Evolutionary conservation across 148 eudicot genomes (phyloP), one percentile per base, ranked within the genome.

Genomic region (Beta vulgaris): DNA sequence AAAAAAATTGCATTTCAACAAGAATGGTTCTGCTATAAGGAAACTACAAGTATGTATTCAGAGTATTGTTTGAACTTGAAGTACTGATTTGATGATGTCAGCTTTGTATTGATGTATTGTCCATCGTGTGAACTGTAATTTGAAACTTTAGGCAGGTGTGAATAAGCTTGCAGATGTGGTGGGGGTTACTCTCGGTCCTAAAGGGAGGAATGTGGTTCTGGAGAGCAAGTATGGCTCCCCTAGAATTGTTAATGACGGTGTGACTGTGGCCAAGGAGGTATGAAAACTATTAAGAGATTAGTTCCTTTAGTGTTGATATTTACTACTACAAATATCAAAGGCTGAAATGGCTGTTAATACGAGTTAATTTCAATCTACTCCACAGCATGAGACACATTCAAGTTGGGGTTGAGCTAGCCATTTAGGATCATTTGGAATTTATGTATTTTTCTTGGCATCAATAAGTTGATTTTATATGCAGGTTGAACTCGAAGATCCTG

Each of bases 141-240:
- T 54, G 71, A 35, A 59, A 71, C 8, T 55, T 65, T 81, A 87
- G 91, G 85, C 86, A 9, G 88, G 91, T 53, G 88, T 85, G 57
- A 85, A 87, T 70, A 87, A 87, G 82, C 87, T 87, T 78, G 91
- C 91, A 7, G 91, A 87, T 87, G 76, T 87, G 69, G 91, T 87
- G 75, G 91, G 91, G 66, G 88, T 87, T 68, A 87, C 91, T 70
- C 88, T 87, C 49, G 91, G 88, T 59, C 88, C 91, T 10, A 87
- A 87, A 73, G 91, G 91, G 59, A 87, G 91, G 75, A 87, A 87
- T 77, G 91, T 87, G 62, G 91, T 87, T 69, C 44, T 87, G 73
- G 87, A 86, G 81, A 85, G 88, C 83, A 88, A 88, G 75, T 86
- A 85, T 72, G 91, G 91, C 69, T 82, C 88, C 51, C 87, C 86